These are phyloP conservation scores for Musa troglodytarum DNA, from an alignment of 176 grass and related monocot genomes.

Conservation along the genomic window DNA sequence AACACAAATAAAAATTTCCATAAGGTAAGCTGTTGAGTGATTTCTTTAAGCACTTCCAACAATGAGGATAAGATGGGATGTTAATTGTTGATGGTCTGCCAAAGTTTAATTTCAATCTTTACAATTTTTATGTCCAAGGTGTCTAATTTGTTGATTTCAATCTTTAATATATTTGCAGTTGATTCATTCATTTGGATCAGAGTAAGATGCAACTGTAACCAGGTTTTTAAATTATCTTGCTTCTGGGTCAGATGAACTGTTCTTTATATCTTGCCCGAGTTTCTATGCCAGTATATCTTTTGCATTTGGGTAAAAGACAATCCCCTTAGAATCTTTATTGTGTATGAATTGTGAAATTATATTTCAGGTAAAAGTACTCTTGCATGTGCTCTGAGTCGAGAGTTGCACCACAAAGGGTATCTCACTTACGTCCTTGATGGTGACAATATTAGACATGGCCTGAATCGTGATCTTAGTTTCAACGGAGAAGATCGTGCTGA, in stretches of 20 bases:
- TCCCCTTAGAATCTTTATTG: neutral
- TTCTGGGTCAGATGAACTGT: neutral
- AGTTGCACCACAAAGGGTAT: slow-evolving; percentile 71
- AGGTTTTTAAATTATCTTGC: neutral
- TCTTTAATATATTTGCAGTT: no score
- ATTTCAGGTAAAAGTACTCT: slow-evolving; percentile 85
- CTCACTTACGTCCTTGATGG: slow-evolving; percentile 89
- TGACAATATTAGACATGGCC: slow-evolving; percentile 86
- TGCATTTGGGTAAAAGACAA: neutral
- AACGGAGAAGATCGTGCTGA: slow-evolving; percentile 78
- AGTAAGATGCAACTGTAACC: neutral
- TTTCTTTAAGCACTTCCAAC: no score
- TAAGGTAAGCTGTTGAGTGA: no score
- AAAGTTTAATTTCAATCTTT: neutral
- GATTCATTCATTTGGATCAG: neutral
- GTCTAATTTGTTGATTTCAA: no score
- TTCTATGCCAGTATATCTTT: neutral
- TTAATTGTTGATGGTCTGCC: no score
- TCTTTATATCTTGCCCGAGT: neutral
- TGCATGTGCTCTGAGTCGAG: slow-evolving; percentile 64
- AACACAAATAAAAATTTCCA: neutral
- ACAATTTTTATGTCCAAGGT: no score
- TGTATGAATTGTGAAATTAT: neutral
- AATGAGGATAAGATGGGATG: no score
- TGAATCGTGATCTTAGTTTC: slow-evolving; percentile 91